phyloP scores from a whole-genome alignment of 2,329 filamentous ascomycete species.

The Fusarium fujikuroi region DNA sequence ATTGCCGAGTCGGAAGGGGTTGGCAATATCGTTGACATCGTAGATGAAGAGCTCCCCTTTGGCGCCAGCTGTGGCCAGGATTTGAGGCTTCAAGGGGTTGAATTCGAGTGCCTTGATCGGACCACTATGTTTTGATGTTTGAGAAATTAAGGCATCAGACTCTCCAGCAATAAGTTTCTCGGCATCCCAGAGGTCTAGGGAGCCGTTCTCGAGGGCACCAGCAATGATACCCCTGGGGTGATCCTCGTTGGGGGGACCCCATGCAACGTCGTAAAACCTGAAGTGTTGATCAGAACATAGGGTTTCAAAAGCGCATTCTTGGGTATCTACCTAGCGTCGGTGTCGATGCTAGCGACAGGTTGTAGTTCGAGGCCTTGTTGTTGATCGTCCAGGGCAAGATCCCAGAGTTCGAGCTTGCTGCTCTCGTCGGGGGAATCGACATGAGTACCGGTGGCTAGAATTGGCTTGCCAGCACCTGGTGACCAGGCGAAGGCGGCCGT shows the following conservation, averaged over 20 bases:
- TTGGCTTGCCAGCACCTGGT: constrained; percentile 78
- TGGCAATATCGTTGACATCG: constrained; percentile 89
- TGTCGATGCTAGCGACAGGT: constrained; percentile 83
- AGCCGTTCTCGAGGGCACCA: constrained; percentile 93
- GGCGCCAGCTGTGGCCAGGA: constrained; percentile 90
- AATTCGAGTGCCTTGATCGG: constrained; percentile 96
- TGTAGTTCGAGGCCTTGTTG: constrained; percentile 84
- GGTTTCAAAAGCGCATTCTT: constrained; percentile 14
- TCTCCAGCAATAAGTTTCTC: constrained; percentile 69
- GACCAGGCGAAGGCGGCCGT: constrained; percentile 99
- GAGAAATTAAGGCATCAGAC: constrained; percentile 82
- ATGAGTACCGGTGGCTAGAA: constrained; percentile 93
- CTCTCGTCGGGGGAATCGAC: constrained; percentile 98
- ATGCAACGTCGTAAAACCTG: constrained; percentile 97
- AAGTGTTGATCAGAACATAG: constrained; percentile 25
- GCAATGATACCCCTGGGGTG: constrained; percentile 90
- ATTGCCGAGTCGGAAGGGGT: constrained; percentile 89
- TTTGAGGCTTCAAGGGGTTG: constrained; percentile 90
- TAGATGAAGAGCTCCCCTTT: constrained; percentile 98
- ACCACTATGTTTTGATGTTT: constrained; percentile 89
- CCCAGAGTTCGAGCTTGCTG: constrained; percentile 95
- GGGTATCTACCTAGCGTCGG: constrained; percentile 81
- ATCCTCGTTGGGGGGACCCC: constrained; percentile 84
- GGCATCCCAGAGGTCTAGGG: constrained; percentile 93
- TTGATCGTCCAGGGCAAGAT: constrained; percentile 82